Evolutionary conservation across 2,329 filamentous ascomycete species (phyloP).

Genomic region (Alternaria triticina): DNA sequence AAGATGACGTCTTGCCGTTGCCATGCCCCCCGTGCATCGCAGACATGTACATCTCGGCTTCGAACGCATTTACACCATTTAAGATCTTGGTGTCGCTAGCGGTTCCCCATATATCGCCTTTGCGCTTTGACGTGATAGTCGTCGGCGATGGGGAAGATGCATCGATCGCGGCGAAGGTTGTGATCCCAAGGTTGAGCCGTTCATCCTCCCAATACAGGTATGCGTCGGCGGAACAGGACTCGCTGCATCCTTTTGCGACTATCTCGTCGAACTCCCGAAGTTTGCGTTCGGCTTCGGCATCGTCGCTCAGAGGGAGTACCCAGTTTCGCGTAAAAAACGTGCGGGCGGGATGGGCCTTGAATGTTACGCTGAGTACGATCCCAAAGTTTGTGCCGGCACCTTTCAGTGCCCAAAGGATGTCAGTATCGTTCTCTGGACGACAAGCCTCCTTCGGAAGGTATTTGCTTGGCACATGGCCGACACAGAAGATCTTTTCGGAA

Average conservation of each 20-base stretch:
- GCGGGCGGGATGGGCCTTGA: conserved; percentile 55
- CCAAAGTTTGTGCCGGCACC: conserved; percentile 67
- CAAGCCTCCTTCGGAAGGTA: conserved; percentile 52
- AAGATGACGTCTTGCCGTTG: conserved; percentile 65
- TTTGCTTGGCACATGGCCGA: conserved; percentile 60
- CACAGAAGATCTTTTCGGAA: conserved; percentile 55
- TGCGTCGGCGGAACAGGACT: conserved; percentile 58
- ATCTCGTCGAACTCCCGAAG: conserved; percentile 52
- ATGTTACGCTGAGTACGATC: conserved; percentile 61
- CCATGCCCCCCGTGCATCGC: conserved; percentile 65
- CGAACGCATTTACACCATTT: conserved; percentile 61
- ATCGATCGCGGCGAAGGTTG: conserved; percentile 51
- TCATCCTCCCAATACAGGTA: conserved; percentile 61
- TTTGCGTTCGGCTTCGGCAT: conserved; percentile 40
- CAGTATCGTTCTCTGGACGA: conserved; percentile 56
- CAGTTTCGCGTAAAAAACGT: conserved; percentile 46
- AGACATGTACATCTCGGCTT: conserved; percentile 67
- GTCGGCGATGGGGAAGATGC: conserved; percentile 6
- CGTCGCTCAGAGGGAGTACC: conserved; percentile 33
- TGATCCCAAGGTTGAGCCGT: conserved; percentile 60
- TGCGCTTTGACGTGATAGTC: neutral
- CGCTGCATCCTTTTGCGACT: conserved; percentile 51
- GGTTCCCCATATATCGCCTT: conserved; percentile 33
- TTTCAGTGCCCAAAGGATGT: conserved; percentile 64
- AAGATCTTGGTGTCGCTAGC: conserved; percentile 46